These are phyloP conservation scores for Phialocephala subalpina DNA, from an alignment of 2,329 filamentous ascomycete genomes.

Conservation along the genomic window DNA sequence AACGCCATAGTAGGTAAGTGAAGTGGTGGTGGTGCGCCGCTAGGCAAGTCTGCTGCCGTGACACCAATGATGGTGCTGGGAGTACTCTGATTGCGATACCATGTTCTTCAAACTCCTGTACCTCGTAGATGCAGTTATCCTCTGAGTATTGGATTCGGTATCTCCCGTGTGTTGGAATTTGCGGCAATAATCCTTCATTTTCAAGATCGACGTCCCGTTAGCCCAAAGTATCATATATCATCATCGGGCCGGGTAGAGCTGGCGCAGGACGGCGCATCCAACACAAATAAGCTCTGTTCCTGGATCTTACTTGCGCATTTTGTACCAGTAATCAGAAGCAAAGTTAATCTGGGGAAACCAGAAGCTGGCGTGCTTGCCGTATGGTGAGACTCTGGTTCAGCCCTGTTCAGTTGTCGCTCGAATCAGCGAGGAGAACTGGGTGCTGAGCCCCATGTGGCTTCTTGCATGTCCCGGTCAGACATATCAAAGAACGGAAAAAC, in stretches of 20 bases:
- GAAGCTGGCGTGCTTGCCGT: neutral
- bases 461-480: slow-evolving; percentile 1
- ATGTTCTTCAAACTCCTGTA: neutral
- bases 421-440: slow-evolving; percentile 8
- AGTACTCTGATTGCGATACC: neutral
- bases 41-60: neutral
- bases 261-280: too few relatives aligned
- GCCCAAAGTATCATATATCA: too few relatives aligned
- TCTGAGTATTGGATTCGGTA: neutral
- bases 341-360: slow-evolving; percentile 6
- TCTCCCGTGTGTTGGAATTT: neutral
- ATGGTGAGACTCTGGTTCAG: neutral
- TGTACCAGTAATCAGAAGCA: neutral
- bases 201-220: neutral
- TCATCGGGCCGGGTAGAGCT: too few relatives aligned
- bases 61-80: neutral
- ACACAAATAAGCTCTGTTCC: neutral
- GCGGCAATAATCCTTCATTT: neutral
- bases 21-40: neutral
- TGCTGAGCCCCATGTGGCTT: neutral
- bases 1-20: neutral
- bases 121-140: neutral
- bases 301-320: neutral
- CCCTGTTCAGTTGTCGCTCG: neutral
- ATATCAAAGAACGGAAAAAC: slow-evolving; percentile 12